Base-by-base conservation (phyloP, 805 yeast species). In the Metschnikowia aberdeeniae region DNA sequence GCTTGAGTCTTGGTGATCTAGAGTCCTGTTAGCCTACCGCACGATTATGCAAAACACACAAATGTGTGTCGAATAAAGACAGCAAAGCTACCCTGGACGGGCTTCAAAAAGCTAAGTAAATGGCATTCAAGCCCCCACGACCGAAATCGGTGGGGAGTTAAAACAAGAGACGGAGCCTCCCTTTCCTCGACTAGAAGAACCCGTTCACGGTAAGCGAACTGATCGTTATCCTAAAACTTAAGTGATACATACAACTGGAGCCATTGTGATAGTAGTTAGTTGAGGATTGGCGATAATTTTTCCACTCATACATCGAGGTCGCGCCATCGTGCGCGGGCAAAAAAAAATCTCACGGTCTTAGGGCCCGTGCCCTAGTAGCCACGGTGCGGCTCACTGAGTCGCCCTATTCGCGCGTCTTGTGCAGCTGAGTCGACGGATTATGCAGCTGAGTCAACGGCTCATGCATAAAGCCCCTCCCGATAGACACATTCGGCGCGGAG, bases 221-320 rank as follows among this genome's bases (percentile, higher is more conserved):
- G 49, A 62, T 49, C 51, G 45, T 47, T 49, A 53, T 55, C 59
- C 52, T 49, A 26, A 37, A 44, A 43, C 50, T 50, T 42, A 47
- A 44, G 55, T 57, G 56, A 61, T 68, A 85, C 93, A 75, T 85
- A 86, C 93, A 75, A 82, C 84, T 84, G 95, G 95, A 82, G 95
- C 95, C 95, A 86, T 85, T 78, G 62, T 72, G 59, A 57, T 38
- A 37, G 37, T 44, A 20, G 51, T 32, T 43, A 36, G 31, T 41
- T 20, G 22, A 42, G 40, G 40, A 40, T 42, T 33, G 39, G 30
- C 38, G 36, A 31, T 40, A 43, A 40, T 12, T 34, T 38, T 24
- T 33, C 24, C 31, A 36, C 8, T 29, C 33, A 9, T 19, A 17
- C 35, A 36, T 33, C 27, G 10, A 31, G 27, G 39, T 31, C 14